These are phyloP conservation scores for Aspergillus neoniger DNA, from an alignment of 2,329 filamentous ascomycete genomes.

Conservation along the genomic window DNA sequence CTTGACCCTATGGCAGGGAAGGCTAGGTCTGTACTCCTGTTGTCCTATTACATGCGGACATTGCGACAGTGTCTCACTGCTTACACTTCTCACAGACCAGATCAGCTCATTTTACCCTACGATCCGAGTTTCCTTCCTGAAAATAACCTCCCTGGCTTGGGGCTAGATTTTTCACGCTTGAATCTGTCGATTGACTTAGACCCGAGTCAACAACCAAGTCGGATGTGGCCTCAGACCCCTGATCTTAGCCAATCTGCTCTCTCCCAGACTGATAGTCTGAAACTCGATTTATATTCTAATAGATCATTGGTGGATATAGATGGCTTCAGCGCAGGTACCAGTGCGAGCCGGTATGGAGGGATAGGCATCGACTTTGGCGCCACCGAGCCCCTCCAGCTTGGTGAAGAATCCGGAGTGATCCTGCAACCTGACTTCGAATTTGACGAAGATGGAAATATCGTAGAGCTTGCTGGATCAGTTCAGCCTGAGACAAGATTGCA, in stretches of 20 bases:
- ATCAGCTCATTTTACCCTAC: conserved; percentile 75
- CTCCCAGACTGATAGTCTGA: conserved; percentile 31
- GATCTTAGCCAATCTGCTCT: conserved; percentile 32
- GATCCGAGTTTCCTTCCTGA: conserved; percentile 79
- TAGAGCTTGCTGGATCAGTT: conserved; percentile 44
- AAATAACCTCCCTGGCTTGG: conserved; percentile 61
- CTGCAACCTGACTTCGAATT: conserved; percentile 62
- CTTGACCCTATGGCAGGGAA: conserved; percentile 72
- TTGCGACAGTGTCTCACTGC: not conserved
- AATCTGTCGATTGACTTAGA: conserved; percentile 38
- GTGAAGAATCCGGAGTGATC: conserved; percentile 49
- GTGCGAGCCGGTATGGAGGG: conserved; percentile 41
- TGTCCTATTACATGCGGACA: not conserved
- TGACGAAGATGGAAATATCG: conserved; percentile 62
- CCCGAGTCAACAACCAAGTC: conserved; percentile 34
- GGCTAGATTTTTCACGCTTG: conserved; percentile 54
- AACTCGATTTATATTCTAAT: conserved; percentile 53
- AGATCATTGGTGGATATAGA: conserved; percentile 37
- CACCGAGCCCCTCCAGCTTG: conserved; percentile 28
- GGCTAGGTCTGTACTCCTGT: conserved; percentile 59
- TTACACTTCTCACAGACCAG: conserved; percentile 55
- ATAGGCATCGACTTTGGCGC: conserved; percentile 35
- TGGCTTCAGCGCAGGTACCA: conserved; percentile 45
- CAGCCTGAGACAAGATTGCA: conserved; percentile 15
- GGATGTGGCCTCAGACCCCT: conserved; percentile 38